A percentile compares a stretch with the other conserved stretches of the same genome.
phyloP scores from a whole-genome alignment of 768 basidiomycete species.

The Suillus brevipes region DNA sequence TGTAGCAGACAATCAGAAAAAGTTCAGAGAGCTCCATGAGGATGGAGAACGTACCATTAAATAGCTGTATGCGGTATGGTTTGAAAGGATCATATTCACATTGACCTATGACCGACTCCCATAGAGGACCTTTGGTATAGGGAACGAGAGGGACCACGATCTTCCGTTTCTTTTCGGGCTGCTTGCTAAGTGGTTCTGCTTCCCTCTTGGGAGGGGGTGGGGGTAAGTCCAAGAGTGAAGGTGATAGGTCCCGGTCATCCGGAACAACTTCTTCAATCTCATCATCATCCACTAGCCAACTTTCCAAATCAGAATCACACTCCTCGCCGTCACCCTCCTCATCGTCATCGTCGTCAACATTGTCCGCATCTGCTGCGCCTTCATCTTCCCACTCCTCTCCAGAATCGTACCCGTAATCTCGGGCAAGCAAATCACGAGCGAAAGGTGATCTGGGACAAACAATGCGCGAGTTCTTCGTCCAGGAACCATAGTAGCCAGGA shows the following conservation, averaged over 20 bases:
- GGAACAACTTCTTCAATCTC: constrained; percentile 61
- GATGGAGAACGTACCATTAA: constrained; percentile 68
- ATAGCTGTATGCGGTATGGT: constrained; percentile 72
- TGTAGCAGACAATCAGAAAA: constrained; percentile 29
- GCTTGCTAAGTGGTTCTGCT: constrained; percentile 47
- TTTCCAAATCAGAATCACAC: constrained; percentile 41
- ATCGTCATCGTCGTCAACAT: constrained; percentile 68
- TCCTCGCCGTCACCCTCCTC: constrained; percentile 63
- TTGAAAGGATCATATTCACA: constrained; percentile 72
- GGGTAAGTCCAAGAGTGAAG: constrained; percentile 30
- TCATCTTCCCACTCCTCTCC: constrained; percentile 97
- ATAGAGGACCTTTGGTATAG: constrained; percentile 79
- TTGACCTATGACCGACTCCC: constrained; percentile 68
- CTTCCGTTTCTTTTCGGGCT: constrained; percentile 68
- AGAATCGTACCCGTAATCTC: constrained; percentile 93
- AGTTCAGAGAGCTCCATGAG: not conserved
- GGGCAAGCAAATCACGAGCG: constrained; percentile 67
- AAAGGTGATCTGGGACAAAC: constrained; percentile 87
- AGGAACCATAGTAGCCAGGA: constrained; percentile 94
- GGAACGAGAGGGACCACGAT: constrained; percentile 78
- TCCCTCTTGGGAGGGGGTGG: constrained; percentile 40
- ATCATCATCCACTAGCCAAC: constrained; percentile 58
- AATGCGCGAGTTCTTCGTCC: constrained; percentile 76
- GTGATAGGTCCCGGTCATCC: constrained; percentile 38
- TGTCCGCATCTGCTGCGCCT: constrained; percentile 70